A percentile compares a stretch with the other conserved stretches of the same genome.
Conservation (phyloP, 2,329 filamentous ascomycete species). For the Diplodia sapinea region DNA sequence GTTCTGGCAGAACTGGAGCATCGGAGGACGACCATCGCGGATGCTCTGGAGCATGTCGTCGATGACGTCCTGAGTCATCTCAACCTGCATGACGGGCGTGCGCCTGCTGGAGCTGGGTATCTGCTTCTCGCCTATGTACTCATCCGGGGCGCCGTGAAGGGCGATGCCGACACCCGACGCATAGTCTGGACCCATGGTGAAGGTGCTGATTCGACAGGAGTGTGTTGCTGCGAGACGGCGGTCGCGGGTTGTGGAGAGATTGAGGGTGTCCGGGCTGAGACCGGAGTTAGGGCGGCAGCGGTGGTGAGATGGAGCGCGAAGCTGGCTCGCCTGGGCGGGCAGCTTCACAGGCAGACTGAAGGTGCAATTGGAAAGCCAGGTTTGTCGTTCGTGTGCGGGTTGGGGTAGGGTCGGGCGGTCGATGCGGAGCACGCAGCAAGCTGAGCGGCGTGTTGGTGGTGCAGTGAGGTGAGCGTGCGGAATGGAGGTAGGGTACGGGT, state of each 20-base stretch:
- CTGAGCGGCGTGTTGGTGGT: slow-evolving; percentile 8
- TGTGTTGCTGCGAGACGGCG: background rate
- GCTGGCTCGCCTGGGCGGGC: slow-evolving; percentile 28
- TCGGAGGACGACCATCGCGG: slow-evolving; percentile 45
- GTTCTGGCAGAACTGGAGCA: slow-evolving; percentile 48
- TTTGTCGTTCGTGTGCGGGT: background rate
- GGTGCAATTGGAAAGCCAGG: slow-evolving; percentile 24
- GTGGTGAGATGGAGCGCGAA: slow-evolving; percentile 26
- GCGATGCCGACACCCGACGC: slow-evolving; percentile 43
- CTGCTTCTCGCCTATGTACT: slow-evolving; percentile 43
- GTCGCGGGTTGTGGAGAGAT: slow-evolving; percentile 10
- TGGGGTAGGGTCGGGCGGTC: background rate
- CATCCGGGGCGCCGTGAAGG: slow-evolving; percentile 48
- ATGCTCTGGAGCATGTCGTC: slow-evolving; percentile 49
- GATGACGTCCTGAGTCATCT: slow-evolving; percentile 49
- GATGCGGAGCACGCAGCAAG: slow-evolving; percentile 22
- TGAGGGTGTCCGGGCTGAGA: slow-evolving; percentile 26
- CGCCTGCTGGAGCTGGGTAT: slow-evolving; percentile 38
- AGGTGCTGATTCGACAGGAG: background rate
- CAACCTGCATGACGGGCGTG: slow-evolving; percentile 50
- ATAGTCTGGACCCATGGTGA: slow-evolving; percentile 42
- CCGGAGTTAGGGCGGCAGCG: slow-evolving; percentile 2
- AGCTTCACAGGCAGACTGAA: slow-evolving; percentile 28
- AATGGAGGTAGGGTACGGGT: slow-evolving; percentile 24
- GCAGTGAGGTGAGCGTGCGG: slow-evolving; percentile 23